A percentile compares a stretch with the other conserved stretches of the same genome.
These are phyloP conservation scores for Flammula alnicola DNA, from an alignment of 1,284 basidiomycete genomes.

Conservation along the genomic window DNA sequence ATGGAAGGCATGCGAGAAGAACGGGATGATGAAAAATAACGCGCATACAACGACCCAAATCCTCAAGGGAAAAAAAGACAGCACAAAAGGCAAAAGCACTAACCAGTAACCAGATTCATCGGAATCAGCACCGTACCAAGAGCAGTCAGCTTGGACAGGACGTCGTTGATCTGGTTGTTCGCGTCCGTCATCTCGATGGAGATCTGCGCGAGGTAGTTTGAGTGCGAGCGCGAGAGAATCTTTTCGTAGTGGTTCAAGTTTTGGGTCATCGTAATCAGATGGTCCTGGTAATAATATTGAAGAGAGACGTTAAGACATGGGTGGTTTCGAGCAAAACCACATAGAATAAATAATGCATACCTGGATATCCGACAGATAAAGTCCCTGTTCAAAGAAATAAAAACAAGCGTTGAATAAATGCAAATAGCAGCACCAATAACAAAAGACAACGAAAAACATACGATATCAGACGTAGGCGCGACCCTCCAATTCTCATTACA, in stretches of 20 bases:
- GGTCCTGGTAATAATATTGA: slow-evolving; percentile 63
- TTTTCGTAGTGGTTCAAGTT: slow-evolving; percentile 99
- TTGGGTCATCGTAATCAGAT: slow-evolving; percentile 99
- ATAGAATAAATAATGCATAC: slow-evolving; percentile 31
- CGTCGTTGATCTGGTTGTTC: slow-evolving; percentile 99
- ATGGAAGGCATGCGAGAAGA: not conserved
- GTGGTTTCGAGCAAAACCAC: not conserved
- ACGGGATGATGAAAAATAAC: not conserved
- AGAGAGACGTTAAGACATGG: not conserved
- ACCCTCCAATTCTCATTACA: slow-evolving; percentile 99
- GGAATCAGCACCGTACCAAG: slow-evolving; percentile 97
- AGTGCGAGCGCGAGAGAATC: slow-evolving; percentile 97
- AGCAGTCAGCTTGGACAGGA: slow-evolving; percentile 97
- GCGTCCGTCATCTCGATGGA: slow-evolving; percentile 99
- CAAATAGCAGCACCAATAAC: slow-evolving; percentile 1
- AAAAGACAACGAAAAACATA: slow-evolving; percentile 41
- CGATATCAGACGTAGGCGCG: slow-evolving; percentile 97
- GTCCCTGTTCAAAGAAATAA: too few relatives aligned
- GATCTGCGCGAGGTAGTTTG: slow-evolving; percentile 98
- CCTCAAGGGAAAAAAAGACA: not conserved
- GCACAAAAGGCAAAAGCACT: slow-evolving; percentile 28
- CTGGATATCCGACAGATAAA: slow-evolving; percentile 94
- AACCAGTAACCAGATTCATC: slow-evolving; percentile 93
- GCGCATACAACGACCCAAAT: slow-evolving; percentile 17
- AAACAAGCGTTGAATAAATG: too few relatives aligned